Evolutionary conservation across 345 rosid species (phyloP).

Genomic region (Trapa bicornis): DNA sequence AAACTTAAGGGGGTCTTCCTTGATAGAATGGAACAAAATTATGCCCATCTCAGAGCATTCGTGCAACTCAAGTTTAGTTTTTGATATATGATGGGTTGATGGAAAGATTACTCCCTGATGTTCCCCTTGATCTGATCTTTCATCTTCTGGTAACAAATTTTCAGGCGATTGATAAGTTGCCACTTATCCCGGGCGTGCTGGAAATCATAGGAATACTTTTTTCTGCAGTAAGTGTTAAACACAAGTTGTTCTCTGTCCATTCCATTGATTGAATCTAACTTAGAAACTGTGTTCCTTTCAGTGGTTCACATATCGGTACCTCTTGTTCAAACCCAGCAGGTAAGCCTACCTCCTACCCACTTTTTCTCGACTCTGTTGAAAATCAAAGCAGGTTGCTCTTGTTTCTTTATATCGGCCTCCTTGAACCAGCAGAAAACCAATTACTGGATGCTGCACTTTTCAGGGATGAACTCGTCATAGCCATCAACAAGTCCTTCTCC

Average conservation of each 20-base stretch:
- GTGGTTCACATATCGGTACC: conserved; percentile 93
- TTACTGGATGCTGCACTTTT: conserved; percentile 1
- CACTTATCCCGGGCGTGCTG: conserved; percentile 43
- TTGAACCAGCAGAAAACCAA: not conserved
- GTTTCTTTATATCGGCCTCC: no score
- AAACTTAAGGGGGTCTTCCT: not conserved
- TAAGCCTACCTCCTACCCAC: conserved; percentile 13
- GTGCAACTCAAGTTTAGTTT: not conserved
- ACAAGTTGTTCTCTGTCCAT: not conserved
- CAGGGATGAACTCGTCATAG: conserved; percentile 69
- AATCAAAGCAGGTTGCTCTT: not conserved
- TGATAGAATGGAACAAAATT: not conserved
- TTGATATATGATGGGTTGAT: no score
- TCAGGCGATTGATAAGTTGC: conserved; percentile 71
- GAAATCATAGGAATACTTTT: conserved; percentile 71
- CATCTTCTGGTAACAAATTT: not conserved
- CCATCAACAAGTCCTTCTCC: conserved; percentile 47
- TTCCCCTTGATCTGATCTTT: not conserved
- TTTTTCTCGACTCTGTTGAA: conserved; percentile 3
- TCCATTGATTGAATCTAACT: conserved; percentile 10
- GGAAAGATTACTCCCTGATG: no score
- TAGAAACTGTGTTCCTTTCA: conserved; percentile 18
- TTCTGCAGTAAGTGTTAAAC: conserved; percentile 42
- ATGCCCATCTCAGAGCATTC: not conserved
- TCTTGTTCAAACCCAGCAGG: conserved; percentile 84